Evolutionary conservation across 768 basidiomycete genomes (phyloP), one percentile per base, ranked within the genome.

Genomic region (Cubamyces sp.): DNA sequence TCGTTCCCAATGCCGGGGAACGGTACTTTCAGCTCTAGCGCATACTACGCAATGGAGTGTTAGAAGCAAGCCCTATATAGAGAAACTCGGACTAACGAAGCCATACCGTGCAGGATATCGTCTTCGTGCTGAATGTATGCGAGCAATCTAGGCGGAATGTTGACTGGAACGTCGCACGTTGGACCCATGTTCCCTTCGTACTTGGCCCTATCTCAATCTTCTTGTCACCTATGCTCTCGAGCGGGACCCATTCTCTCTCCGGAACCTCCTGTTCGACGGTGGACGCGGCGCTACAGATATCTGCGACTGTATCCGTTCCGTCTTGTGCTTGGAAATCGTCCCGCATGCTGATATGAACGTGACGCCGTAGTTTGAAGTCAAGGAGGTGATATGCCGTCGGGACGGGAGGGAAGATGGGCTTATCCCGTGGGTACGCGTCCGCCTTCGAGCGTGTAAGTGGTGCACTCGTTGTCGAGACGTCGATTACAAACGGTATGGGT

Each of bases 1-100:
- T 48, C 57, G 49, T 67, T 64, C 40, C 59, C 54, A 11, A 67
- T 3, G 12, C 66, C 66, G 3, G 62, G 54, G 42, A 67, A 67
- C 3, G 55, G 54, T 2, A 67, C 62, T 9, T 57, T 54, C 3
- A 67, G 30, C 42, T 16, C 40, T 14, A 67, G 55, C 0, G 21
- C 11, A 28, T 67, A 61, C 66, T 67, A 46, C 6, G 11, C 4
- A 34, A 5, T 11, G 5, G 34, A 5, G 9, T 6, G 11, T 34
- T 11, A 34, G 34, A 34, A 7, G 1, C 34, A 34, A 34, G 9
- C 34, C 9, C 6, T 11, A 34, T 34, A 11, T 9, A 34, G 34
- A n/a, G n/a, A n/a, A n/a, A n/a, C n/a, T n/a, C n/a, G n/a, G 34
- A 11, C 4, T 11, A 5, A 34, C 6, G 34, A 34, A 34, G 34